Evolutionary conservation across 768 basidiomycete species (phyloP).

Genomic region (Phlebiopsis flavidoalba): DNA sequence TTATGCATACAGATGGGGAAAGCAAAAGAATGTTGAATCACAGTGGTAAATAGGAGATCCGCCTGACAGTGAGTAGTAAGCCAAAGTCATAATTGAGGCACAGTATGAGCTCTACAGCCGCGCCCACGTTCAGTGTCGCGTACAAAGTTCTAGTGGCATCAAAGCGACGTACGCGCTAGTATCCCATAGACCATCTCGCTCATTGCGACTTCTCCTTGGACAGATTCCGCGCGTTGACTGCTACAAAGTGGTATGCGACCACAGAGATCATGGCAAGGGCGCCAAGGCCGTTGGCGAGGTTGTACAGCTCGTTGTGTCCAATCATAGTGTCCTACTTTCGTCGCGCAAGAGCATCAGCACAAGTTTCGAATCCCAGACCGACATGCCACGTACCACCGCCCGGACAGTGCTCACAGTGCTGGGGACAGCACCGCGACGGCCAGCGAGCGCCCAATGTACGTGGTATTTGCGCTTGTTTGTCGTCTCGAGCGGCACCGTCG

Average conservation of each 20-base stretch:
- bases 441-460: constrained; percentile 1
- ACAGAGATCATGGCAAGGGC: constrained; percentile 83
- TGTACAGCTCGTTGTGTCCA: constrained; percentile 72
- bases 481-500: constrained; percentile 2
- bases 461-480: constrained; percentile 8
- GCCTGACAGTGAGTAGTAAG: background rate
- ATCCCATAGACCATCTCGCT: background rate
- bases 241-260: constrained; percentile 85
- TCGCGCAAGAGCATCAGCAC: background rate
- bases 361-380: no score
- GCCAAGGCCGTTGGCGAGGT: constrained; percentile 79
- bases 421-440: background rate
- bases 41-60: background rate
- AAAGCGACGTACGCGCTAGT: background rate
- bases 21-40: background rate
- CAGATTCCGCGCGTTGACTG: constrained; percentile 67
- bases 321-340: constrained; percentile 50
- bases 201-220: constrained; percentile 17
- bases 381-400: background rate
- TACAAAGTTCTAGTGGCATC: no score
- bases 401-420: constrained; percentile 1
- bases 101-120: background rate
- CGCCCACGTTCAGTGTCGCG: no score
- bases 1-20: no score
- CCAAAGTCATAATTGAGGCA: background rate